Conservation (phyloP, 192 early-diverging fungal species). For the Backusella psychrophila region DNA sequence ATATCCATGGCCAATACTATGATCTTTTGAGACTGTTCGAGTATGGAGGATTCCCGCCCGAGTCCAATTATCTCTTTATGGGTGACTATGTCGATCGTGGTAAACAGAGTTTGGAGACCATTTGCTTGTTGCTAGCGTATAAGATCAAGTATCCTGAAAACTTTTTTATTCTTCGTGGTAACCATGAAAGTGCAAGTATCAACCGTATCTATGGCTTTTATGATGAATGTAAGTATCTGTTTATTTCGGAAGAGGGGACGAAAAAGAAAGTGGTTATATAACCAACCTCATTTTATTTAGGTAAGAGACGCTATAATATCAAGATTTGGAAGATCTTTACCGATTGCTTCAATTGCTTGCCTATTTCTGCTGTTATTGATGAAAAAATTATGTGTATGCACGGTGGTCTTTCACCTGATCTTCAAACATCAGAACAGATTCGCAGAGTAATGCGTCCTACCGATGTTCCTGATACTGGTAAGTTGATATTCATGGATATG, state of each 20-base stretch:
- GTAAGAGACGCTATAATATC: constrained; percentile 88
- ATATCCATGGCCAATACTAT: constrained; percentile 96
- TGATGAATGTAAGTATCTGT: constrained; percentile 76
- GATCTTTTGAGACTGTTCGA: constrained; percentile 95
- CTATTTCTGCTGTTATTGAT: constrained; percentile 96
- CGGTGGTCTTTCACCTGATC: constrained; percentile 94
- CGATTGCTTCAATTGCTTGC: constrained; percentile 98
- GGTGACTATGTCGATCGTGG: constrained; percentile 98
- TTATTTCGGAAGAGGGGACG: not conserved
- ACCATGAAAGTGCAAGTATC: constrained; percentile 93
- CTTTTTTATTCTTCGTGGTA: constrained; percentile 98
- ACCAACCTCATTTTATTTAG: not conserved
- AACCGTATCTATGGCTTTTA: constrained; percentile 94
- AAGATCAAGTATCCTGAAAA: constrained; percentile 99
- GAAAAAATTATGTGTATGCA: constrained; percentile 99
- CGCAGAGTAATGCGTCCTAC: constrained; percentile 96
- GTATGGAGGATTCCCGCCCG: constrained; percentile 94
- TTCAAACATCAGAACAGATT: constrained; percentile 98
- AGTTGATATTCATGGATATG: not conserved
- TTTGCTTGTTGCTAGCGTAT: constrained; percentile 95
- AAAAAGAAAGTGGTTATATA: not conserved
- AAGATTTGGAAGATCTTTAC: constrained; percentile 99
- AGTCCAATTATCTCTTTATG: constrained; percentile 95
- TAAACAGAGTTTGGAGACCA: constrained; percentile 98
- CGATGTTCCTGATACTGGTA: constrained; percentile 95